Conservation (phyloP, 106 monocot genomes). For the Phalaenopsis aphrodite region DNA sequence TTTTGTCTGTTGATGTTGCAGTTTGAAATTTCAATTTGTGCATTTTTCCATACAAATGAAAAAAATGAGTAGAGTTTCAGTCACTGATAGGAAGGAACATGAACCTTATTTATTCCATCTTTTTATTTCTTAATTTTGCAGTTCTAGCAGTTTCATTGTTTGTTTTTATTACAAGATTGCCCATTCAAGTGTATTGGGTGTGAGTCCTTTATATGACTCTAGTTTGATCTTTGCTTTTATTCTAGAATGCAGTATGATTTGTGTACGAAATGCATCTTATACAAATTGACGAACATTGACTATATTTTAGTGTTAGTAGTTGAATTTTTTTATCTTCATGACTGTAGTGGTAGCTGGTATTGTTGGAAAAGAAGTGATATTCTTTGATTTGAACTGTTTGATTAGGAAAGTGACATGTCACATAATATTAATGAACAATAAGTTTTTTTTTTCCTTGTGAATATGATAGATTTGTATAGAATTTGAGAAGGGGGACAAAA, state of each 20-base stretch:
- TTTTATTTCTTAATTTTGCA: neutral
- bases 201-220: neutral
- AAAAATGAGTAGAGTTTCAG: neutral
- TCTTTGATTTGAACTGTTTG: too few relatives aligned
- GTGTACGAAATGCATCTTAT: too few relatives aligned
- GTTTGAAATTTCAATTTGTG: neutral
- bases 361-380: too few relatives aligned
- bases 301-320: too few relatives aligned
- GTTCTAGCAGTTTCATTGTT: neutral
- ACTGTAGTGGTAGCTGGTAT: too few relatives aligned
- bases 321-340: too few relatives aligned
- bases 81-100: neutral
- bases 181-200: neutral
- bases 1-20: conserved; percentile 7
- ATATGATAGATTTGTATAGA: too few relatives aligned
- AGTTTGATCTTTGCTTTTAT: neutral
- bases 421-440: too few relatives aligned
- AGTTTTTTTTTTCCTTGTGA: too few relatives aligned
- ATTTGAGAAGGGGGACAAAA: too few relatives aligned
- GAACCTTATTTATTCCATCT: neutral
- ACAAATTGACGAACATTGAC: too few relatives aligned
- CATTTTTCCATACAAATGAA: neutral
- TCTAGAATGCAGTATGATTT: neutral
- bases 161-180: neutral
- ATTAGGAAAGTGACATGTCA: too few relatives aligned